phyloP scores from a whole-genome alignment of 108 stramenopile genomes.

The Ochromonas danica region DNA sequence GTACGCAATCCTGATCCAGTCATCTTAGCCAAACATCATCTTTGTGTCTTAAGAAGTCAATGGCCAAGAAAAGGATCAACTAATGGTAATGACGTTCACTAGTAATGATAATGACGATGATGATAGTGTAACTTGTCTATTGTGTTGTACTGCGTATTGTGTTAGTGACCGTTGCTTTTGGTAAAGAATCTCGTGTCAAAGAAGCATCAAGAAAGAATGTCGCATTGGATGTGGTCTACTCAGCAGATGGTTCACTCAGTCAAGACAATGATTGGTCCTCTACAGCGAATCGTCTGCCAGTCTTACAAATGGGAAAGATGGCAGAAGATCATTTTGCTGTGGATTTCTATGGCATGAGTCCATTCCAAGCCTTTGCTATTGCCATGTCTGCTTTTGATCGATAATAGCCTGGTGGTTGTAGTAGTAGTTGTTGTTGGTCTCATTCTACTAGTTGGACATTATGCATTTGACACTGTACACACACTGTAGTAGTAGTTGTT shows the following conservation, averaged over 20 bases:
- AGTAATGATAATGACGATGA: too few species aligned
- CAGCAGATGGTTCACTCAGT: background rate
- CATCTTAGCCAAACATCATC: too few species aligned
- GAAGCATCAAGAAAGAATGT: background rate
- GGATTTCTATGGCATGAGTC: background rate
- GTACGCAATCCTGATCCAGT: too few species aligned
- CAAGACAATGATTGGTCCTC: constrained; percentile 9
- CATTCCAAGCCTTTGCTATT: constrained; percentile 23
- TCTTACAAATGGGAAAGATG: constrained; percentile 19
- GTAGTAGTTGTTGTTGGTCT: constrained; percentile 43
- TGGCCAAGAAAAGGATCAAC: too few species aligned
- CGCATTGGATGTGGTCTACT: background rate
- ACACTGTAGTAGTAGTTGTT: too few species aligned
- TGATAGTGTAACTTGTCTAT: too few species aligned
- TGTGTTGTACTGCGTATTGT: too few species aligned
- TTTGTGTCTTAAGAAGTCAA: too few species aligned
- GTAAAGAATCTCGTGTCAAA: background rate
- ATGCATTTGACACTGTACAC: too few species aligned
- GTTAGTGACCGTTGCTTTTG: constrained; percentile 3
- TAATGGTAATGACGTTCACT: too few species aligned
- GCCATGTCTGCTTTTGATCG: constrained; percentile 1
- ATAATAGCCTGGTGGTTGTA: constrained; percentile 26
- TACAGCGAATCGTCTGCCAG: background rate
- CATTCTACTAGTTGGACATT: constrained; percentile 28
- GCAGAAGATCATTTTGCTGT: constrained; percentile 23